Evolutionary conservation across 371 early-diverging fungal genomes (phyloP), one percentile per base, ranked within the genome.

Genomic region (Haplosporangium sp.): DNA sequence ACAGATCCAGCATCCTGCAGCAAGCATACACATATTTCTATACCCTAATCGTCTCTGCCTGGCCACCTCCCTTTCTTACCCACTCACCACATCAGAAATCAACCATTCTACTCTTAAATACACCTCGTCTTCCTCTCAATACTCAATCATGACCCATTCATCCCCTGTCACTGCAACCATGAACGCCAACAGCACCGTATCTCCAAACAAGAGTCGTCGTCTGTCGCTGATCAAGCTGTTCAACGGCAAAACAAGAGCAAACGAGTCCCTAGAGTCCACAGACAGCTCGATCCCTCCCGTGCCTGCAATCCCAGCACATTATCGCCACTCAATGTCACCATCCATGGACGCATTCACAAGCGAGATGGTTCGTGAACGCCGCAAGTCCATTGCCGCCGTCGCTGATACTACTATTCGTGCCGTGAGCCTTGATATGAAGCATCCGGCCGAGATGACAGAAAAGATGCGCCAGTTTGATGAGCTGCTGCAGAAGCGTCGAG

Each of bases 381-480:
- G 79, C 63, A 71, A 71, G 64, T 77, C 79, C 47, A 62, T 77
- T 11, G 79, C 79, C 50, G 79, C 73, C 38, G 36, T 77, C 41
- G 23, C 65, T 3, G 79, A 77, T 18, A 38, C 61, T 6, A 23
- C 47, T 12, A n/a, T 43, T 40, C 68, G 79, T 5, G 67, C 79
- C 1, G 55, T 61, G 9, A 77, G 79, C 62, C 79, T 77, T 37
- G 79, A 77, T 37, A 10, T 77, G 64, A 76, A 76, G 48, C 65
- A 65, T 46, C 61, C 79, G 7, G 62, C 52, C 18, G 79, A 71
- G 61, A 77, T 72, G 79, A 72, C 64, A 9, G 79, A 77, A 40
- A 77, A 77, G 73, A 77, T 77, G 79, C 79, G 79, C 56, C 72
- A 77, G 50, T 77, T 77, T 48, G 79, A 77, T 46, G 79, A 77